Evolutionary conservation across 176 grass and related monocot genomes (phyloP).

Genomic region (Otatea glauca): DNA sequence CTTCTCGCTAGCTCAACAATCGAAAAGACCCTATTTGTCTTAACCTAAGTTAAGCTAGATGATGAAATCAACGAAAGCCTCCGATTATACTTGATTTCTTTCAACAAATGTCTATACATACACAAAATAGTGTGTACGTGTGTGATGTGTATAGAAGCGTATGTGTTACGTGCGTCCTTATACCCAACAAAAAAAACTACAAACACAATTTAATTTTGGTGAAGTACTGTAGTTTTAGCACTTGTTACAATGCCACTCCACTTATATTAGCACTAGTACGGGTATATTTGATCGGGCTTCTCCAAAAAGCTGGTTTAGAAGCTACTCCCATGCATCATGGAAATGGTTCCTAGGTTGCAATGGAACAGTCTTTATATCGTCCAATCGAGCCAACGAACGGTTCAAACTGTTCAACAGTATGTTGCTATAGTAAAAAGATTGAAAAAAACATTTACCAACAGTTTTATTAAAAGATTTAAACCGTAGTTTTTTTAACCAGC

Average conservation of each 20-base stretch:
- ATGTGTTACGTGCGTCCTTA: too few species aligned
- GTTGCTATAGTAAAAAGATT: too few species aligned
- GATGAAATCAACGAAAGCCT: neutral
- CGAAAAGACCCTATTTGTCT: neutral
- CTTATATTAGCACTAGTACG: neutral
- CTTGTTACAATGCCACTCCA: neutral
- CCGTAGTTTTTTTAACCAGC: too few species aligned
- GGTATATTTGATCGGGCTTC: neutral
- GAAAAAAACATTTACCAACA: too few species aligned
- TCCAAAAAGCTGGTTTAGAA: conserved; percentile 9
- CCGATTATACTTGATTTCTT: neutral
- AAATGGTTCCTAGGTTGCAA: too few species aligned
- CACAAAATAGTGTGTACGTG: neutral
- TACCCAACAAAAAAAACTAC: neutral
- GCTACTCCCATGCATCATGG: neutral
- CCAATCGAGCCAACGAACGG: too few species aligned
- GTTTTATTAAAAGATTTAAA: too few species aligned
- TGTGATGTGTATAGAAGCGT: too few species aligned
- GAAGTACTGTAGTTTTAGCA: neutral
- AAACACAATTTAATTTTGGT: neutral
- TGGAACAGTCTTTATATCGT: too few species aligned
- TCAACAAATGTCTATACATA: neutral
- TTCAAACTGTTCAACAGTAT: too few species aligned
- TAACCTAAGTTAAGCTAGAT: neutral
- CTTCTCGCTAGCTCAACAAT: neutral